Percentiles rank a stretch among this genome's conserved stretches.
Conservation (phyloP, 1,284 basidiomycete genomes). For the Ceratobasidium sp. region DNA sequence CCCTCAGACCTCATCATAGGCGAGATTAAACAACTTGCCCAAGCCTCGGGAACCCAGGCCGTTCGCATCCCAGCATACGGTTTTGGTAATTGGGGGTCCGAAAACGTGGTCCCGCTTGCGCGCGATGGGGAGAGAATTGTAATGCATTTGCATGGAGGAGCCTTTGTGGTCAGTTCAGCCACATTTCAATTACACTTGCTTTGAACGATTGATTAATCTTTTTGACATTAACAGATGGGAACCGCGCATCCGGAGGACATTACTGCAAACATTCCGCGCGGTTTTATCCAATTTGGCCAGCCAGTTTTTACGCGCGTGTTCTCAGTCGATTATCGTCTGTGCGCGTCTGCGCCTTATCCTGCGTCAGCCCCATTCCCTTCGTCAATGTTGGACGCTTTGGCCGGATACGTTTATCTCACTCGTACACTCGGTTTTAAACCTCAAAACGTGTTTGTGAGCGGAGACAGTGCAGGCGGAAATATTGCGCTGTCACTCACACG, state of each 20-base stretch:
- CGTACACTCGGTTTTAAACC: constrained; percentile 53
- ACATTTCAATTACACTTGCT: not conserved
- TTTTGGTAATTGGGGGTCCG: constrained; percentile 42
- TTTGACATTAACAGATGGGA: not conserved
- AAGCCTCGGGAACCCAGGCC: constrained; percentile 52
- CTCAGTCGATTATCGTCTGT: constrained; percentile 59
- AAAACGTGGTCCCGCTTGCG: not conserved
- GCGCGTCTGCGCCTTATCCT: constrained; percentile 48
- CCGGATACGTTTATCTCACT: constrained; percentile 67
- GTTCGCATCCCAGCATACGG: constrained; percentile 64
- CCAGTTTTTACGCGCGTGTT: constrained; percentile 49
- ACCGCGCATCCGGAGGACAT: constrained; percentile 38
- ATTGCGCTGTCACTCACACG: constrained; percentile 63
- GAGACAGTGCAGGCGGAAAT: constrained; percentile 78
- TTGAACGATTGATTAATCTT: not conserved
- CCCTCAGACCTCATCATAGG: constrained; percentile 56
- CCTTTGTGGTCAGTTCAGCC: constrained; percentile 20
- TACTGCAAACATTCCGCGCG: constrained; percentile 35
- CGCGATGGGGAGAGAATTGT: constrained; percentile 29
- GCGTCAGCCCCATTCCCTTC: constrained; percentile 61
- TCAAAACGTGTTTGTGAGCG: constrained; percentile 65
- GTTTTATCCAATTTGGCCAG: not conserved
- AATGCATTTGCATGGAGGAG: constrained; percentile 37
- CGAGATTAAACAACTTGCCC: constrained; percentile 56
- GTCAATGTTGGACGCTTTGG: constrained; percentile 66